phyloP scores from a whole-genome alignment of 306 rosid genomes.

The Vicia villosa region DNA sequence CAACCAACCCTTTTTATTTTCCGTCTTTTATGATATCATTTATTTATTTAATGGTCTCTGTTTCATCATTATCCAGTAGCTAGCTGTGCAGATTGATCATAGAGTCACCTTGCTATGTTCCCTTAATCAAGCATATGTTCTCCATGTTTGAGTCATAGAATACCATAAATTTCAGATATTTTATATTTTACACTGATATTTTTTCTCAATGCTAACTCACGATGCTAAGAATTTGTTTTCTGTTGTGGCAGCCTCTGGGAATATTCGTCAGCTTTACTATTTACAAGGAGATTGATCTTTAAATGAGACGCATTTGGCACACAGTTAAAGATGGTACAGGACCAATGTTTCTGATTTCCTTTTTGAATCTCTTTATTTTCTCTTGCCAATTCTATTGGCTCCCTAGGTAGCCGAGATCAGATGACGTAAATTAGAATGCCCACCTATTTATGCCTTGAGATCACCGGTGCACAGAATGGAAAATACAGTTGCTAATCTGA shows the following conservation, averaged over 20 bases:
- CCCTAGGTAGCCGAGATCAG: conserved; percentile 51
- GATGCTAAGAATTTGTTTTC: conserved; percentile 31
- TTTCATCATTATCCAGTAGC: background rate
- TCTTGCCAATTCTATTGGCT: conserved; percentile 53
- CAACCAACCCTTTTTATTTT: conserved; percentile 14
- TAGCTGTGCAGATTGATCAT: background rate
- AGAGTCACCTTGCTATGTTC: conserved; percentile 9
- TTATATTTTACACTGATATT: background rate
- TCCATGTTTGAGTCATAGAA: conserved; percentile 6
- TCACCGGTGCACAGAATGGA: conserved; percentile 53
- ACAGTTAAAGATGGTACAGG: conserved; percentile 50
- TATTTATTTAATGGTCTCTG: too few species aligned
- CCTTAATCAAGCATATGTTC: conserved; percentile 14
- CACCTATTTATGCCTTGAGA: conserved; percentile 49
- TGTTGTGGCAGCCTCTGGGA: conserved; percentile 80
- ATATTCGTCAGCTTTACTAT: conserved; percentile 98
- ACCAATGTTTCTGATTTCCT: conserved; percentile 49
- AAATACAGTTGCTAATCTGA: conserved; percentile 64
- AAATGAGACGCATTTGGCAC: conserved; percentile 24
- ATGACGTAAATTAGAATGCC: conserved; percentile 47
- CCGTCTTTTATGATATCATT: background rate
- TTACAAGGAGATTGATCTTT: conserved; percentile 82
- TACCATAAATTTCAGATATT: conserved; percentile 8
- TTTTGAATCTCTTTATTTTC: conserved; percentile 50
- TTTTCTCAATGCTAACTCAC: background rate